Evolutionary conservation across 2,329 filamentous ascomycete genomes (phyloP), one percentile per base, ranked within the genome.

Genomic region (Coleophoma cylindrospora): DNA sequence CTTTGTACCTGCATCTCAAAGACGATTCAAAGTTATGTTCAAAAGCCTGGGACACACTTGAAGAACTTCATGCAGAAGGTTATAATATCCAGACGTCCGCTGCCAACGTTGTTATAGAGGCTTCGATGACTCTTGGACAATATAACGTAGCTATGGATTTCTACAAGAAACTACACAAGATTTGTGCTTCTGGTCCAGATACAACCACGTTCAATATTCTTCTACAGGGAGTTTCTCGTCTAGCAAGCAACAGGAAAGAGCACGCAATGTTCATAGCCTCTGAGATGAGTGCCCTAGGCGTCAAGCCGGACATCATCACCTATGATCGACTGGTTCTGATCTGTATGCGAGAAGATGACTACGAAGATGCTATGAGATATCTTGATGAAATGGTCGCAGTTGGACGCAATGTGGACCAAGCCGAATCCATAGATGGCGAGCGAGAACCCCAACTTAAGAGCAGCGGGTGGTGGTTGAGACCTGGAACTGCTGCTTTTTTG

Each of bases 141-240:
- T 66, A 82, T 4, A 68, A 74, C 3, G 64, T 74, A 44, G 83
- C 81, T 2, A 64, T 86, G 14, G 71, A 76, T 3, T 67, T 82
- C 13, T 87, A 87, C 69, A 83, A 84, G 63, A 70, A 76, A 19
- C 68, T 86, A 10, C 78, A 82, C 55, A 70, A 66, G 1, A 63
- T 83, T 22, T 76, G 72, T 40, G 59, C 66, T 2, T 60, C 66
- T 2, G 74, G 74, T 2, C 69, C 72, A 1, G 67, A 71, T 3
- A 75, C 72, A 13, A 66, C 71, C n/a, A 83, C 82, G 0, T 87
- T 84, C 69, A 86, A 87, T 57, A 63, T 74, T 5, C 69, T 87
- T 8, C 70, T 84, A 49, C 68, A 68, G 41, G 75, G 74, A 36
- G 61, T 52, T 36, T 53, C 6, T 50, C 51, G 32, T 50, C 57